A percentile compares a stretch with the other conserved stretches of the same genome.
phyloP scores from a whole-genome alignment of 2,329 filamentous ascomycete genomes.

The Ceratocystis harringtonii region DNA sequence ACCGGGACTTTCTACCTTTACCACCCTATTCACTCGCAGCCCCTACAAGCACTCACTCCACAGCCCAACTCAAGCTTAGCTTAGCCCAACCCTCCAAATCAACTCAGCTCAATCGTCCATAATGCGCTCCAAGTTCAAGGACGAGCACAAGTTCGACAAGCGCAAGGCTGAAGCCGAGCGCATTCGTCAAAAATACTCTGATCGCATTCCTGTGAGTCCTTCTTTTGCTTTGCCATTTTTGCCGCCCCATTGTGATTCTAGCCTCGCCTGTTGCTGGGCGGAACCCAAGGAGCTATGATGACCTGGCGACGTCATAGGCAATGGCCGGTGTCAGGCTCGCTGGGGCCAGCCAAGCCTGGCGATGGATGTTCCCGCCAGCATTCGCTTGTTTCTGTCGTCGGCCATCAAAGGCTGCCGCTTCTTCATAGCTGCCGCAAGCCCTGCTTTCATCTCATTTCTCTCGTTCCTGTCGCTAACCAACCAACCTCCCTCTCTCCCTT shows the following conservation, averaged over 20 bases:
- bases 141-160: conserved; percentile 99
- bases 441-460: neutral
- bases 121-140: conserved; percentile 99
- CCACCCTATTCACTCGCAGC: neutral
- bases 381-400: too few relatives aligned
- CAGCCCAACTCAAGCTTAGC: neutral
- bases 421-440: neutral
- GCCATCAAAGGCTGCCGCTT: too few relatives aligned
- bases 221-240: conserved; percentile 13
- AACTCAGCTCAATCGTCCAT: conserved; percentile 27
- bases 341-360: too few relatives aligned
- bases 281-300: conserved; percentile 1
- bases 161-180: conserved; percentile 99
- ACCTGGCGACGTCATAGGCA: conserved; percentile 6
- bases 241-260: neutral
- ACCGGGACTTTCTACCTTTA: neutral
- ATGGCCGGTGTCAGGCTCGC: too few relatives aligned
- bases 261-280: neutral
- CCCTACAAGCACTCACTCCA: neutral
- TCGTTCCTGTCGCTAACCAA: neutral
- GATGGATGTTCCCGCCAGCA: too few relatives aligned
- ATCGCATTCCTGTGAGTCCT: conserved; percentile 83
- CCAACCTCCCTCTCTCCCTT: neutral
- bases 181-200: conserved; percentile 96
- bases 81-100: neutral